These are phyloP conservation scores for Xylariaceae sp. DNA, from an alignment of 2,329 filamentous ascomycete genomes.

Conservation along the genomic window DNA sequence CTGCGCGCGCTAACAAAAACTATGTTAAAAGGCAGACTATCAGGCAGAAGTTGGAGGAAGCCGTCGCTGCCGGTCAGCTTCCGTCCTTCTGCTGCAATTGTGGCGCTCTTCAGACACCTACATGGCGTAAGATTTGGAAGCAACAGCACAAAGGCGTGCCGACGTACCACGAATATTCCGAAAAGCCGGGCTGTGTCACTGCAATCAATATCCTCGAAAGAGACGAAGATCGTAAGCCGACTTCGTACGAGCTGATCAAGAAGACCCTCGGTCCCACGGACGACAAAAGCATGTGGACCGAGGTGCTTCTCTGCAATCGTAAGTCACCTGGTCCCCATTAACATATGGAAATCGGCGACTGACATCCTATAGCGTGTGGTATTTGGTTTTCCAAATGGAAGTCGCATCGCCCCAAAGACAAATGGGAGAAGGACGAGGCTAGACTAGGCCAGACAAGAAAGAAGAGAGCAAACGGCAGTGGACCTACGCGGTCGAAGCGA, in stretches of 20 bases:
- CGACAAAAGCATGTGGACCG: constrained; percentile 60
- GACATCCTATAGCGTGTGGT: constrained; percentile 58
- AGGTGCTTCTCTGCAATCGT: constrained; percentile 82
- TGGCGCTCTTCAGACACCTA: constrained; percentile 90
- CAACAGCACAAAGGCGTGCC: constrained; percentile 66
- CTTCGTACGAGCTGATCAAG: constrained; percentile 67
- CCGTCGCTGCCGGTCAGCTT: constrained; percentile 71
- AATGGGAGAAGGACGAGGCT: constrained; percentile 65
- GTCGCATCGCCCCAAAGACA: constrained; percentile 70
- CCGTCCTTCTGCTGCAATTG: constrained; percentile 89
- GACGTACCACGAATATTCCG: constrained; percentile 61
- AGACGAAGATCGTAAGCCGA: constrained; percentile 55
- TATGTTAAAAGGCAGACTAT: constrained; percentile 55
- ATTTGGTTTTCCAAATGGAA: constrained; percentile 91
- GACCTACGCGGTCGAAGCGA: constrained; percentile 38
- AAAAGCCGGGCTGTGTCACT: constrained; percentile 65
- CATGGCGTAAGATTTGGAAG: constrained; percentile 91
- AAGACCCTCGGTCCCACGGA: constrained; percentile 58
- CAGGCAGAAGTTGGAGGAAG: constrained; percentile 50
- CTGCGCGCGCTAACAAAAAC: constrained; percentile 54
- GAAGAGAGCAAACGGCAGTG: constrained; percentile 37
- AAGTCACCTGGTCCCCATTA: constrained; percentile 32
- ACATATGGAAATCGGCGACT: constrained; percentile 21
- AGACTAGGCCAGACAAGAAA: constrained; percentile 44
- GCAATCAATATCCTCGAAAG: constrained; percentile 62